Evolutionary conservation across 2,329 filamentous ascomycete species (phyloP).

Genomic region (Fusarium tupiense): DNA sequence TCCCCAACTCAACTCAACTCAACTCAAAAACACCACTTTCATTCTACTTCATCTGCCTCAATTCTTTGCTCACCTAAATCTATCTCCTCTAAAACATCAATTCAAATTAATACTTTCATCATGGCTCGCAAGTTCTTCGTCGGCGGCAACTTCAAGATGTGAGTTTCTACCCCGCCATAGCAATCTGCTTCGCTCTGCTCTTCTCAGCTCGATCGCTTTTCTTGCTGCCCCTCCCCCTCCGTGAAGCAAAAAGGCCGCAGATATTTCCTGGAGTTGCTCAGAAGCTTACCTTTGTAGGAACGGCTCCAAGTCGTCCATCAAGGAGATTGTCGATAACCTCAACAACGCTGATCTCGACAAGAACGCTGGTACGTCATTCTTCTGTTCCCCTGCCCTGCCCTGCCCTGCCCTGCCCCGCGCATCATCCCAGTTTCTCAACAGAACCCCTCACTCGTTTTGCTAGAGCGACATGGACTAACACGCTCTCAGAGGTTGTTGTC

Average conservation of each 20-base stretch:
- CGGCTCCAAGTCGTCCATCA: constrained; percentile 89
- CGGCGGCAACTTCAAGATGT: constrained; percentile 99
- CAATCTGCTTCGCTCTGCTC: constrained; percentile 6
- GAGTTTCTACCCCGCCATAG: constrained; percentile 52
- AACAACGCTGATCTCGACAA: constrained; percentile 85
- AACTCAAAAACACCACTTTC: constrained; percentile 1
- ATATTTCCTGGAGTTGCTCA: constrained; percentile 1
- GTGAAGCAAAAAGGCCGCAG: constrained; percentile 46
- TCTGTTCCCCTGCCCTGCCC: neutral
- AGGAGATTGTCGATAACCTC: constrained; percentile 87
- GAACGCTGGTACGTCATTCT: constrained; percentile 69
- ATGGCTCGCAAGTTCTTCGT: constrained; percentile 98
- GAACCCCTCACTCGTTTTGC: constrained; percentile 16
- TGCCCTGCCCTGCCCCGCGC: neutral
- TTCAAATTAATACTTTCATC: constrained; percentile 55
- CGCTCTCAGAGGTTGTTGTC: constrained; percentile 84
- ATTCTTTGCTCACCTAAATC: neutral
- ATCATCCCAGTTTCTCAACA: constrained; percentile 6
- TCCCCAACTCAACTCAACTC: constrained; percentile 19
- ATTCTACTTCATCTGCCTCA: constrained; percentile 13
- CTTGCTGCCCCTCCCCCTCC: constrained; percentile 25
- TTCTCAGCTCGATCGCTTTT: constrained; percentile 3
- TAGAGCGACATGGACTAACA: constrained; percentile 11
- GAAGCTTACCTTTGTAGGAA: constrained; percentile 70
- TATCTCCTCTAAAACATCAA: neutral